Evolutionary conservation across 495 filamentous ascomycete genomes (phyloP).

Genomic region (Trichocladium uniseriatum): DNA sequence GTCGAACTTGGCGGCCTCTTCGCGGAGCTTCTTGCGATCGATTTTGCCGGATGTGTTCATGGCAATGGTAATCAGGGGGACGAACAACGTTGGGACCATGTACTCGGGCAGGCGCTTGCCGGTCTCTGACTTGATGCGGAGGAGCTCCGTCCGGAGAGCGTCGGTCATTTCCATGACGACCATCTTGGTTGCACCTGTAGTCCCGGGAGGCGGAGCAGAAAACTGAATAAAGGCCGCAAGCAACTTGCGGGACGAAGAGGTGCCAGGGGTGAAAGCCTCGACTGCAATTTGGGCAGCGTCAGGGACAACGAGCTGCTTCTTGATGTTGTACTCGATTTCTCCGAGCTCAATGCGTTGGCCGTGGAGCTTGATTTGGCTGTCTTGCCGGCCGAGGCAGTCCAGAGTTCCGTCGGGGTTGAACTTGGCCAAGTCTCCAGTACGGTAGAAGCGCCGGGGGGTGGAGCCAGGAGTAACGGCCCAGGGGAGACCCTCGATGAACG

Average conservation of each 20-base stretch:
- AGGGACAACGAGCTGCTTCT: conserved; percentile 21
- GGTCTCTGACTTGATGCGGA: conserved; percentile 5
- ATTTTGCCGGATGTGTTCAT: conserved; percentile 45
- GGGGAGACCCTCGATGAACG: conserved; percentile 21
- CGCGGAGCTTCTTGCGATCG: conserved; percentile 26
- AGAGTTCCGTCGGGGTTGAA: conserved; percentile 46
- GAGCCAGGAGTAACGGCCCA: conserved; percentile 5
- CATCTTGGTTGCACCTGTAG: background rate
- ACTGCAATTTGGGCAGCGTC: conserved; percentile 4
- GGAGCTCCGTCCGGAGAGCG: background rate
- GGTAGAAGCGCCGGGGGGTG: conserved; percentile 35
- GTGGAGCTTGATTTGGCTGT: conserved; percentile 32
- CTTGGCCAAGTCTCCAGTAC: conserved; percentile 51
- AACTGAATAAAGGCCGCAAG: conserved; percentile 15
- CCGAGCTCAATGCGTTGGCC: conserved; percentile 35
- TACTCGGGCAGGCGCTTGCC: conserved; percentile 23
- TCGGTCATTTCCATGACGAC: conserved; percentile 16
- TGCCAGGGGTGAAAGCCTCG: conserved; percentile 7
- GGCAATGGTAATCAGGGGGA: conserved; percentile 43
- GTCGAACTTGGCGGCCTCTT: conserved; percentile 5
- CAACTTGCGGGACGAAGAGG: background rate
- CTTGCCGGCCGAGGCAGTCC: conserved; percentile 37
- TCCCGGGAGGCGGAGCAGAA: background rate
- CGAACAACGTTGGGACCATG: conserved; percentile 48
- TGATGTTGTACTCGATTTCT: conserved; percentile 50